phyloP scores from a whole-genome alignment of 148 eudicot genomes.

The Chenopodium album region DNA sequence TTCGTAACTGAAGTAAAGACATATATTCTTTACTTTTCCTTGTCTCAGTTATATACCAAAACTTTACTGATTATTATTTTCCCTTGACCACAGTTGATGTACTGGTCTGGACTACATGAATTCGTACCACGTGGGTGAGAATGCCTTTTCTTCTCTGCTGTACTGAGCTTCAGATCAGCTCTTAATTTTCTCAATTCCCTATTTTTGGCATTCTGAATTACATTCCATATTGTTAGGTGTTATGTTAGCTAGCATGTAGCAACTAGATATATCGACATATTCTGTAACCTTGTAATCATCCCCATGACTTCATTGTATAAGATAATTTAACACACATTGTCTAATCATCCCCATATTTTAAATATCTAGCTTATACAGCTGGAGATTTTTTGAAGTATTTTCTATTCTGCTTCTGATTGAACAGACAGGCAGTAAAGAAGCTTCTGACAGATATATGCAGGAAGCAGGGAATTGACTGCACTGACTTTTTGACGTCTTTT shows the following conservation, averaged over 20 bases:
- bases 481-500: conserved; percentile 53
- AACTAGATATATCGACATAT: background rate
- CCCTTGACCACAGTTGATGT: conserved; percentile 36
- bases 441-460: conserved; percentile 39
- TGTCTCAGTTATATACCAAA: background rate
- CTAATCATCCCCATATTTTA: background rate
- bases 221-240: background rate
- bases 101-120: conserved; percentile 50
- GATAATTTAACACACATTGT: no score
- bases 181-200: background rate
- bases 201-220: background rate
- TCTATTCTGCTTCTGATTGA: conserved; percentile 6
- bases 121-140: conserved; percentile 64
- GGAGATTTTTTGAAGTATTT: background rate
- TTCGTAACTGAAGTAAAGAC: conserved; percentile 51
- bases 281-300: no score
- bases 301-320: no score
- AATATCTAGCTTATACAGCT: background rate
- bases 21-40: background rate
- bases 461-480: conserved; percentile 53
- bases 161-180: background rate
- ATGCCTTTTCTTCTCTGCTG: background rate
- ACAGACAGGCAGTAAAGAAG: conserved; percentile 45
- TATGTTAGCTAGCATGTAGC: no score
- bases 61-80: background rate